These are phyloP conservation scores for Chaetomiaceae sp. DNA, from an alignment of 2,329 filamentous ascomycete species.

Conservation along the genomic window DNA sequence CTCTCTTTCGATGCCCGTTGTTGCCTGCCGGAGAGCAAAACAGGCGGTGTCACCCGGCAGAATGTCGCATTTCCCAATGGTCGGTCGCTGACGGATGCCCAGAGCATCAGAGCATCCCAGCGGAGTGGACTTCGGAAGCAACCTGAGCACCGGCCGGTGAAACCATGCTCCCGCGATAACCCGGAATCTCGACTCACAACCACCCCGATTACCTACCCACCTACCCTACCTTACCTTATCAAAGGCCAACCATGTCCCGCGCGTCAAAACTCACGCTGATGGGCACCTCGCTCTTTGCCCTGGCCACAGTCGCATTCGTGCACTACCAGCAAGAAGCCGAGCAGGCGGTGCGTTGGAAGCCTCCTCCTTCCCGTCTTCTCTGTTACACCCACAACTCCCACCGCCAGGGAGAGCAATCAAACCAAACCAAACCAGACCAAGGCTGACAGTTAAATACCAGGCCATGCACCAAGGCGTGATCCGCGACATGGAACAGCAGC, in stretches of 20 bases:
- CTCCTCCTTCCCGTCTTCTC: not conserved
- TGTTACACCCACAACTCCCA: not conserved
- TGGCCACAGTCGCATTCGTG: slow-evolving; percentile 74
- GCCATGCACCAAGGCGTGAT: slow-evolving; percentile 95
- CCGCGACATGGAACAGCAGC: slow-evolving; percentile 90
- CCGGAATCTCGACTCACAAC: too few species aligned
- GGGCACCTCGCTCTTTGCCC: slow-evolving; percentile 70
- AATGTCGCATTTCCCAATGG: too few species aligned
- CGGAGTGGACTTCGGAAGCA: not conserved
- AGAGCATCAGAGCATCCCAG: too few species aligned
- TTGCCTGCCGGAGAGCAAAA: slow-evolving; percentile 9
- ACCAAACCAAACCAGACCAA: too few species aligned
- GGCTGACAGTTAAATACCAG: too few species aligned
- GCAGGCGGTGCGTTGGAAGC: slow-evolving; percentile 68
- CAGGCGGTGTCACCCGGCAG: slow-evolving; percentile 6
- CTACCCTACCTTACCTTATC: too few species aligned
- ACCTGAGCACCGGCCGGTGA: not conserved
- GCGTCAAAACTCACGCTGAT: slow-evolving; percentile 82
- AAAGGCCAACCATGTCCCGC: slow-evolving; percentile 71
- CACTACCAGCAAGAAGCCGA: slow-evolving; percentile 86
- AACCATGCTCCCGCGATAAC: slow-evolving; percentile 7
- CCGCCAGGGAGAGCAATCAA: not conserved
- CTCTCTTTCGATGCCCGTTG: not conserved
- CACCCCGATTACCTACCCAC: too few species aligned
- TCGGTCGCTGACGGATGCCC: too few species aligned